phyloP scores from a whole-genome alignment of 495 filamentous ascomycete species.

The Daldinia decipiens region DNA sequence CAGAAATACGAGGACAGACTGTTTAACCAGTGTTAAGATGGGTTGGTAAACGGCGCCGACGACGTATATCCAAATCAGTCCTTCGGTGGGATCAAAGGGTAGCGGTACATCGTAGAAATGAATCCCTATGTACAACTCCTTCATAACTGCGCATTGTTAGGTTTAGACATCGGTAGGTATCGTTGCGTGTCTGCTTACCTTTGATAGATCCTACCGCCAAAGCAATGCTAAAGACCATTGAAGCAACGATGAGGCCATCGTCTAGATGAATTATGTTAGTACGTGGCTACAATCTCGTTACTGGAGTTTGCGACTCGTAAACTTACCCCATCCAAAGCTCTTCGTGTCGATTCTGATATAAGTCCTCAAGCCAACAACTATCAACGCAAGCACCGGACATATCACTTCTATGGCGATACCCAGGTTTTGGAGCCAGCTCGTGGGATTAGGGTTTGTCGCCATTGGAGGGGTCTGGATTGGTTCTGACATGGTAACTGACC shows the following conservation, averaged over 20 bases:
- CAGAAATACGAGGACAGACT: constrained; percentile 51
- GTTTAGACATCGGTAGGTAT: background rate
- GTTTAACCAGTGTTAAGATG: constrained; percentile 60
- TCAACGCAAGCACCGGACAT: constrained; percentile 32
- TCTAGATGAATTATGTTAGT: background rate
- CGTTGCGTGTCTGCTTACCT: background rate
- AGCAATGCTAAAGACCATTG: background rate
- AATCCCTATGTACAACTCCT: constrained; percentile 52
- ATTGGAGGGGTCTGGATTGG: background rate
- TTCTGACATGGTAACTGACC: constrained; percentile 34
- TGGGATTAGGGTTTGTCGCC: constrained; percentile 30
- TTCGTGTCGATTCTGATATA: constrained; percentile 39
- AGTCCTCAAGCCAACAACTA: constrained; percentile 34
- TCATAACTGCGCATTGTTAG: background rate
- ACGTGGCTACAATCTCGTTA: background rate
- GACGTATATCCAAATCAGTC: constrained; percentile 49
- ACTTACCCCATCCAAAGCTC: constrained; percentile 42
- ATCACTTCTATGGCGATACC: constrained; percentile 39
- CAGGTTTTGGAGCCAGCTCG: constrained; percentile 40
- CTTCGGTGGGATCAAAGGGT: constrained; percentile 36
- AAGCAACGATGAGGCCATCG: background rate
- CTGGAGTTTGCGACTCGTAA: background rate
- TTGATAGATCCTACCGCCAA: background rate
- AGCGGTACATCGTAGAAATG: constrained; percentile 52
- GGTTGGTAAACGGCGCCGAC: constrained; percentile 65